Percentiles rank a stretch among this genome's conserved stretches.
These are phyloP conservation scores for Xylaria bambusicola DNA, from an alignment of 495 filamentous ascomycete genomes.

Conservation along the genomic window DNA sequence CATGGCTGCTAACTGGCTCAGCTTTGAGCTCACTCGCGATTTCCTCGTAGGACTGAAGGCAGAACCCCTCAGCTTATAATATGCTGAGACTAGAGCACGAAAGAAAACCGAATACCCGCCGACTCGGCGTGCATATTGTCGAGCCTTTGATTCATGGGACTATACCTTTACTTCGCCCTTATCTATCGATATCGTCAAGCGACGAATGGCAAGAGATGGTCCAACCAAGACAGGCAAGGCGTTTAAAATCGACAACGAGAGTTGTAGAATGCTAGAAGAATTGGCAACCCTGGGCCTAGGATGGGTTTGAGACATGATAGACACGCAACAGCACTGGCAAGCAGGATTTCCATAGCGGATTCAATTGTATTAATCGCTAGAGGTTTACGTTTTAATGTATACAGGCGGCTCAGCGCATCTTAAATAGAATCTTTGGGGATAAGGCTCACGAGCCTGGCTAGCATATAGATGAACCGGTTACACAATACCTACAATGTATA, in stretches of 20 bases:
- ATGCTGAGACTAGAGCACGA: slow-evolving; percentile 3
- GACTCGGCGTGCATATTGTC: slow-evolving; percentile 13
- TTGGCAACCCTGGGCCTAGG: too few species aligned
- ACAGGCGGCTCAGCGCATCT: slow-evolving; percentile 4
- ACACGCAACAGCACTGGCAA: not conserved
- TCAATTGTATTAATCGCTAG: slow-evolving; percentile 10
- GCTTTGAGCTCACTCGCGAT: slow-evolving; percentile 91
- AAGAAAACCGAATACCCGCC: slow-evolving; percentile 8
- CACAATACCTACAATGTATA: too few species aligned
- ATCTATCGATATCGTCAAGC: not conserved
- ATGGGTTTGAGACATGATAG: not conserved
- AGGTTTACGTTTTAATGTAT: slow-evolving; percentile 13
- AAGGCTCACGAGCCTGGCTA: not conserved
- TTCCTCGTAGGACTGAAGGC: slow-evolving; percentile 65
- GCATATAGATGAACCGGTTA: slow-evolving; percentile 14
- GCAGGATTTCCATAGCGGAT: not conserved
- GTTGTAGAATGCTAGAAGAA: not conserved
- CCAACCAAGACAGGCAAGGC: not conserved
- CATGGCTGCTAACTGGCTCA: slow-evolving; percentile 98
- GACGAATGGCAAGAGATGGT: not conserved
- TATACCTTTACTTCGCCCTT: slow-evolving; percentile 20
- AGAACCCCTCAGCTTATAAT: slow-evolving; percentile 35
- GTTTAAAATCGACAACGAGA: not conserved
- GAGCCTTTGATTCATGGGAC: slow-evolving; percentile 23
- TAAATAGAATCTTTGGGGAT: not conserved